These are phyloP conservation scores for Eutrema yunnanense DNA, from an alignment of 345 rosid genomes.

Conservation along the genomic window DNA sequence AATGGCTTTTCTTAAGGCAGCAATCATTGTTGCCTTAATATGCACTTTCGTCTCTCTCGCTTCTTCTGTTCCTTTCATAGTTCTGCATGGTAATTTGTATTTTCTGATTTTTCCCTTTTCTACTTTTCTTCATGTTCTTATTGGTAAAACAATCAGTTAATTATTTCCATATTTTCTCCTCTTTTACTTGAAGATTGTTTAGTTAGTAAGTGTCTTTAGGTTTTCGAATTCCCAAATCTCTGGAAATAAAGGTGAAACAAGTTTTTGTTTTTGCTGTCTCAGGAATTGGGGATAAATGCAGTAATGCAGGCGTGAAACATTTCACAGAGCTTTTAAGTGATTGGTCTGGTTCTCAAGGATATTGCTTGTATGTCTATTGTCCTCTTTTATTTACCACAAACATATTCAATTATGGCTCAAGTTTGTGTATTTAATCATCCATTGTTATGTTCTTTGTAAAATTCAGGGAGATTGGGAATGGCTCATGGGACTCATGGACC, in stretches of 20 bases:
- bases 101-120: not conserved
- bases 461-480: conserved; percentile 80
- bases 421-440: not conserved
- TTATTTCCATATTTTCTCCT: not conserved
- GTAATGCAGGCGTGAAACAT: conserved; percentile 41
- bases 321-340: conserved; percentile 65
- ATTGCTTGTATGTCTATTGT: conserved; percentile 63
- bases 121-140: not conserved
- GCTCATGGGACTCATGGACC: conserved; percentile 91
- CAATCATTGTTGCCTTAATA: conserved; percentile 5
- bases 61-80: conserved; percentile 62
- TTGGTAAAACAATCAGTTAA: not conserved
- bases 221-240: not conserved
- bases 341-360: conserved; percentile 74
- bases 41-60: conserved; percentile 26
- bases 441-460: not conserved
- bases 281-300: conserved; percentile 82
- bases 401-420: not conserved
- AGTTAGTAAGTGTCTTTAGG: not conserved
- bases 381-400: not conserved
- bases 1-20: conserved; percentile 12
- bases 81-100: conserved; percentile 53
- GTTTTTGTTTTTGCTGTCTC: not conserved
- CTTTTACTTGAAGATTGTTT: not conserved
- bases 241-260: not conserved